Evolutionary conservation across 2,329 filamentous ascomycete species (phyloP).

Genomic region (Thermothelomyces thermophilus): DNA sequence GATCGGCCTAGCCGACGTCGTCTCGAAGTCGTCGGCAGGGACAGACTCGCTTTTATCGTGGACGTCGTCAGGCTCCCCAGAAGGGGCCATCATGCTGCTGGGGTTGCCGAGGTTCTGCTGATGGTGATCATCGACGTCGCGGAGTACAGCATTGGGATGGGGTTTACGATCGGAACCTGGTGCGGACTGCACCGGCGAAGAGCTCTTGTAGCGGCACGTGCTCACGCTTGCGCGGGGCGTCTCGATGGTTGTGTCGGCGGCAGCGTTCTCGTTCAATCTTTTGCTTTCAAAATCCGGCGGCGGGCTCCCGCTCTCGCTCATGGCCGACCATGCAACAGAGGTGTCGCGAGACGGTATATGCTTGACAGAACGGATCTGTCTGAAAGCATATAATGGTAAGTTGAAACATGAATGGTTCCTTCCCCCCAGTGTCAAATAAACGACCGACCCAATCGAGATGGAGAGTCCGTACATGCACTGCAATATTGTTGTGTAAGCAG

Average conservation of each 20-base stretch:
- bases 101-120: too few relatives aligned
- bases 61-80: constrained; percentile 1
- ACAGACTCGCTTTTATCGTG: constrained; percentile 10
- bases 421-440: too few relatives aligned
- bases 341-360: not conserved
- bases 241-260: not conserved
- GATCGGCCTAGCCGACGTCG: constrained; percentile 20
- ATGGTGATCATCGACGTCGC: not conserved
- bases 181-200: not conserved
- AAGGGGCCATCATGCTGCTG: not conserved
- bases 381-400: too few relatives aligned
- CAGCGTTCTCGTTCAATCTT: not conserved
- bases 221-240: not conserved
- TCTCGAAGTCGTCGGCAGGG: constrained; percentile 17
- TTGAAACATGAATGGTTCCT: too few relatives aligned
- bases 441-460: too few relatives aligned
- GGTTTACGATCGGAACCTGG: not conserved
- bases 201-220: not conserved
- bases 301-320: not conserved
- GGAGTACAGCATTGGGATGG: too few relatives aligned
- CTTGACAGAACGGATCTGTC: too few relatives aligned
- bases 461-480: not conserved
- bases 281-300: not conserved
- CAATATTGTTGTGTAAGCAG: not conserved
- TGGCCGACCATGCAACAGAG: not conserved